A percentile compares a stretch with the other conserved stretches of the same genome.
phyloP scores from a whole-genome alignment of 306 rosid species.

The Prunus kanzakura region DNA sequence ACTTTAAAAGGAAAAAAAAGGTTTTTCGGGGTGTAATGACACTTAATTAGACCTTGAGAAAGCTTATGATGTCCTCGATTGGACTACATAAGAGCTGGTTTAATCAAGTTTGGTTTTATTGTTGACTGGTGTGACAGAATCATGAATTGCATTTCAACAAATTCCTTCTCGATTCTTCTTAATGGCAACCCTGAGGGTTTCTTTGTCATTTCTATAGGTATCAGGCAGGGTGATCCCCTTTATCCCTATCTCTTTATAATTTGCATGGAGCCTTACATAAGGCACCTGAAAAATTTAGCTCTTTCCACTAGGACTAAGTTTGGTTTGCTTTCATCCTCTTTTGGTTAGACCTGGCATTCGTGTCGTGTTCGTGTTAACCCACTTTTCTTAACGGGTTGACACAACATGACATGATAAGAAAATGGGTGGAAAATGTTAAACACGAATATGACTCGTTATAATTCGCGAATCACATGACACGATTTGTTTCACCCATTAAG shows the following conservation, averaged over 20 bases:
- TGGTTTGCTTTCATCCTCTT: not conserved
- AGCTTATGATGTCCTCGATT: not conserved
- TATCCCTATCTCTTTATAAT: not conserved
- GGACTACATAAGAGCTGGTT: not conserved
- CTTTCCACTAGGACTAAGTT: not conserved
- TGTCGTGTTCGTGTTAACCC: too few species aligned
- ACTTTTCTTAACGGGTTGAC: too few species aligned
- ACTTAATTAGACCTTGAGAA: not conserved
- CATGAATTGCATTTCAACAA: not conserved
- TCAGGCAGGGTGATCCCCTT: not conserved
- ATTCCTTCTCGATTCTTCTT: not conserved
- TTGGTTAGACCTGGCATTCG: not conserved
- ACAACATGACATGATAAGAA: too few species aligned
- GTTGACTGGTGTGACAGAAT: not conserved
- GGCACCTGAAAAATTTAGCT: not conserved
- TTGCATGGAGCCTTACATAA: not conserved
- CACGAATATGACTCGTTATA: too few species aligned
- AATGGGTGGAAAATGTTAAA: too few species aligned
- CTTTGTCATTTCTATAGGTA: not conserved
- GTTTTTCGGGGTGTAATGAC: not conserved
- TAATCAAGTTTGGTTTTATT: not conserved
- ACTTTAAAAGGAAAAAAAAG: not conserved
- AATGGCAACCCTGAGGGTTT: not conserved
- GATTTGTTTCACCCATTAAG: too few species aligned
- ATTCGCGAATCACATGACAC: too few species aligned